Conservation (phyloP, 257 asterid genomes). For the Penstemon davidsonii region DNA sequence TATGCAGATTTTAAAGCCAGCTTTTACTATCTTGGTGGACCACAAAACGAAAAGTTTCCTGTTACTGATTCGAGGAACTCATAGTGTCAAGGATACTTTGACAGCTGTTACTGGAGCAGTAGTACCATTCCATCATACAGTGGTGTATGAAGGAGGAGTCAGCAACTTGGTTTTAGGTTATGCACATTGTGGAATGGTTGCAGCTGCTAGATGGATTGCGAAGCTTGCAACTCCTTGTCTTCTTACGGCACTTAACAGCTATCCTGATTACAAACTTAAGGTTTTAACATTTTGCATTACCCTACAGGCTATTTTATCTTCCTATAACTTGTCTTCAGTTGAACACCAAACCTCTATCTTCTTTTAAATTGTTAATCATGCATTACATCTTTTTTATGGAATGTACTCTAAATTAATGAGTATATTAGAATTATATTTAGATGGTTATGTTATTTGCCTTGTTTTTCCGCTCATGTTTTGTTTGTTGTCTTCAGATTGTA, state of each 20-base stretch:
- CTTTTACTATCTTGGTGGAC: constrained; percentile 79
- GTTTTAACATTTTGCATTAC: constrained; percentile 34
- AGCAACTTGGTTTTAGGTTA: constrained; percentile 91
- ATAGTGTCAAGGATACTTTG: constrained; percentile 91
- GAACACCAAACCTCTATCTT: constrained; percentile 3
- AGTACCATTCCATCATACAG: constrained; percentile 95
- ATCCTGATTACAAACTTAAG: constrained; percentile 86
- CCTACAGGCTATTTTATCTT: background rate
- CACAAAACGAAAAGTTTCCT: constrained; percentile 64
- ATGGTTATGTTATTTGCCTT: constrained; percentile 10
- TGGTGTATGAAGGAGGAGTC: constrained; percentile 87
- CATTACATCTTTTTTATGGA: background rate
- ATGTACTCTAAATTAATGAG: background rate
- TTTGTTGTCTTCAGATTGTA: constrained; percentile 54
- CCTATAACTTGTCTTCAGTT: background rate
- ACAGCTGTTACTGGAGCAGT: constrained; percentile 99
- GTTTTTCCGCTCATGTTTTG: constrained; percentile 16
- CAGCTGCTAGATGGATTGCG: constrained; percentile 99
- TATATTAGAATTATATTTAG: background rate
- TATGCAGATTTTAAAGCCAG: constrained; percentile 92
- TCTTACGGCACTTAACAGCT: constrained; percentile 50
- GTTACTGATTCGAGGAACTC: constrained; percentile 93
- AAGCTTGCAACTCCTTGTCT: constrained; percentile 89
- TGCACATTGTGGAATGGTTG: constrained; percentile 99
- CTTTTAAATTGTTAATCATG: constrained; percentile 7